Evolutionary conservation across 768 basidiomycete species (phyloP).

Genomic region (Terana coerulea): DNA sequence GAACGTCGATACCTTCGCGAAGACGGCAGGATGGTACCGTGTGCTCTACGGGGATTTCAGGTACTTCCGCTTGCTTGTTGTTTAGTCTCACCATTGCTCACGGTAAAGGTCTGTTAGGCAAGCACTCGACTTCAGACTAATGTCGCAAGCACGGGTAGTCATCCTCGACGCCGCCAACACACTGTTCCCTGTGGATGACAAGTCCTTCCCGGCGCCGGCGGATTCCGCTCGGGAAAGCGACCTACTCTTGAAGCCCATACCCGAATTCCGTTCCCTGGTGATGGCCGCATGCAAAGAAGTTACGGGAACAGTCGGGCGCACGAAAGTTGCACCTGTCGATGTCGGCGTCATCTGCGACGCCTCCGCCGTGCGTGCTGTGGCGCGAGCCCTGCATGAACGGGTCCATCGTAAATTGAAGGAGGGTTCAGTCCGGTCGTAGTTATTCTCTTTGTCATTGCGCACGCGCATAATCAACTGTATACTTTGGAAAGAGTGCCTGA

Average conservation of each 20-base stretch:
- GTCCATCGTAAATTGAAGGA: conserved; percentile 24
- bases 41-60: conserved; percentile 65
- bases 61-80: conserved; percentile 28
- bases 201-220: not conserved
- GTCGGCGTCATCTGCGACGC: conserved; percentile 62
- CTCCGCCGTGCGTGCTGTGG: conserved; percentile 41
- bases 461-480: too few relatives aligned
- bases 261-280: conserved; percentile 50
- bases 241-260: conserved; percentile 55
- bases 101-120: conserved; percentile 40
- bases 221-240: conserved; percentile 8
- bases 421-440: too few relatives aligned
- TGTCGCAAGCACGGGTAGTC: conserved; percentile 59
- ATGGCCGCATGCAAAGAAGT: conserved; percentile 44
- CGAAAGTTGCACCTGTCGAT: conserved; percentile 52
- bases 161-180: conserved; percentile 75
- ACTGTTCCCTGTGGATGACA: conserved; percentile 33
- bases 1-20: conserved; percentile 65
- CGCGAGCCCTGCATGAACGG: conserved; percentile 46
- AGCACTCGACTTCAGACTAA: conserved; percentile 76
- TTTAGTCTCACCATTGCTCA: conserved; percentile 5
- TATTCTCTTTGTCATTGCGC: too few relatives aligned
- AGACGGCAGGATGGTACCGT: conserved; percentile 81
- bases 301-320: conserved; percentile 28
- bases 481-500: too few relatives aligned